Evolutionary conservation across 768 basidiomycete genomes (phyloP).

Genomic region (Leccinum boreale): DNA sequence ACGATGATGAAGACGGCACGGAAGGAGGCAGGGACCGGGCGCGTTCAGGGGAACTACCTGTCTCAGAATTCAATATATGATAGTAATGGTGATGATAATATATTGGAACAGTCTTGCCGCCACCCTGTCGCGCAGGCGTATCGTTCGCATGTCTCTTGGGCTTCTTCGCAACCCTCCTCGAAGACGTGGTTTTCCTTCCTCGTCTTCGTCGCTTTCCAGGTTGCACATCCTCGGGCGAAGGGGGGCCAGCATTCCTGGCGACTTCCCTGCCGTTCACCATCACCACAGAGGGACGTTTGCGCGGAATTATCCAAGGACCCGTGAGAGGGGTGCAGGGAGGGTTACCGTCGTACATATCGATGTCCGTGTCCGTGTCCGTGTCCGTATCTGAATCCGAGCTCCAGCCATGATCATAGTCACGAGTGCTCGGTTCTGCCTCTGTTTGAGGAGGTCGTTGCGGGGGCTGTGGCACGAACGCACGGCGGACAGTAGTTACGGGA

Average conservation of each 20-base stretch:
- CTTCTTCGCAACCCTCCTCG: slow-evolving; percentile 7
- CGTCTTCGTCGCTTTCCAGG: slow-evolving; percentile 18
- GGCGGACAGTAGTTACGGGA: neutral
- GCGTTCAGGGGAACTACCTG: neutral
- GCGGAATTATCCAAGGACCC: slow-evolving; percentile 21
- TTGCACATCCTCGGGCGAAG: slow-evolving; percentile 4
- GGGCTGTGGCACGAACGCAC: neutral
- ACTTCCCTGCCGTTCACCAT: neutral
- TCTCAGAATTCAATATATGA: neutral
- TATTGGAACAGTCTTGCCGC: neutral
- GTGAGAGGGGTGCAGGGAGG: slow-evolving; percentile 1
- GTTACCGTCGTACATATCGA: slow-evolving; percentile 14
- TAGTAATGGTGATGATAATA: neutral
- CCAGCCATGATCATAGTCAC: slow-evolving; percentile 8
- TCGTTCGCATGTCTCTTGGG: slow-evolving; percentile 13
- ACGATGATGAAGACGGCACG: neutral
- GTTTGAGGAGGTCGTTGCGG: neutral
- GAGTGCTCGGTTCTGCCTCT: slow-evolving; percentile 6
- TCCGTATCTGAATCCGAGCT: slow-evolving; percentile 10
- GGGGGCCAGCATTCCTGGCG: neutral
- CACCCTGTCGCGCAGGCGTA: slow-evolving; percentile 3
- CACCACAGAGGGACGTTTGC: slow-evolving; percentile 21
- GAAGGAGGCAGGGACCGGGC: neutral
- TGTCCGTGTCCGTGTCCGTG: slow-evolving; percentile 15
- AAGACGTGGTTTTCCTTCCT: slow-evolving; percentile 1